Conservation (phyloP, 176 grass and related monocot genomes). For the Aegilops sharonensis region DNA sequence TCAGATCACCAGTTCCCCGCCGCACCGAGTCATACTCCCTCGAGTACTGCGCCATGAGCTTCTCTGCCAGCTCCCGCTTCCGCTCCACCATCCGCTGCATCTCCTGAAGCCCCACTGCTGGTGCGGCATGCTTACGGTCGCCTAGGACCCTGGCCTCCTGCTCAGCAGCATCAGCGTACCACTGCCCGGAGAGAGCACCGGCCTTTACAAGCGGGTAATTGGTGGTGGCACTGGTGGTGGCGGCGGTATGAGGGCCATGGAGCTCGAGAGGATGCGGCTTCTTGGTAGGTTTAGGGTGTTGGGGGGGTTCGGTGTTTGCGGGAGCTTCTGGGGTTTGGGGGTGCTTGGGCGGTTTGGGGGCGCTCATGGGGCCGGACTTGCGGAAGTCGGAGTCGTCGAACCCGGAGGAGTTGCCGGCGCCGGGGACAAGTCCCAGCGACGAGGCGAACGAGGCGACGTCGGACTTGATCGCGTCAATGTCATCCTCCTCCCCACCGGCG, state of each 20-base stretch:
- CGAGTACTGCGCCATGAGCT: conserved; percentile 66
- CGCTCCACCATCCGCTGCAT: conserved; percentile 55
- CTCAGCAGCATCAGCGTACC: conserved; percentile 67
- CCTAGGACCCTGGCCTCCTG: conserved; percentile 61
- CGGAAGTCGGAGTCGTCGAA: conserved; percentile 95
- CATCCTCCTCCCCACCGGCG: conserved; percentile 18
- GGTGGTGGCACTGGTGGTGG: neutral
- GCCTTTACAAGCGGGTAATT: conserved; percentile 62
- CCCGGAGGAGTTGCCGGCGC: conserved; percentile 40
- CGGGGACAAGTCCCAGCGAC: conserved; percentile 59
- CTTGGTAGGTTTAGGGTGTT: conserved; percentile 31
- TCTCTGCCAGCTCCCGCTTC: conserved; percentile 73
- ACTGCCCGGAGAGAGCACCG: conserved; percentile 51
- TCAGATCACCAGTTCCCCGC: conserved; percentile 67
- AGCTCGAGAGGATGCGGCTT: conserved; percentile 62
- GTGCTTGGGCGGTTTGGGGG: conserved; percentile 26
- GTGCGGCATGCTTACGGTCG: conserved; percentile 30
- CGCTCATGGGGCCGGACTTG: conserved; percentile 57
- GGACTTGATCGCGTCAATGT: conserved; percentile 67
- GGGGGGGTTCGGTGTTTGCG: neutral
- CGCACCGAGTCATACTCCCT: conserved; percentile 59
- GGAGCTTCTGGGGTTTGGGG: conserved; percentile 3
- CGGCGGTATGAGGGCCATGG: neutral
- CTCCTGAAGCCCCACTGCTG: conserved; percentile 42
- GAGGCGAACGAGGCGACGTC: conserved; percentile 89